These are phyloP conservation scores for Ehretia macrophylla DNA, from an alignment of 257 asterid species.

Conservation along the genomic window DNA sequence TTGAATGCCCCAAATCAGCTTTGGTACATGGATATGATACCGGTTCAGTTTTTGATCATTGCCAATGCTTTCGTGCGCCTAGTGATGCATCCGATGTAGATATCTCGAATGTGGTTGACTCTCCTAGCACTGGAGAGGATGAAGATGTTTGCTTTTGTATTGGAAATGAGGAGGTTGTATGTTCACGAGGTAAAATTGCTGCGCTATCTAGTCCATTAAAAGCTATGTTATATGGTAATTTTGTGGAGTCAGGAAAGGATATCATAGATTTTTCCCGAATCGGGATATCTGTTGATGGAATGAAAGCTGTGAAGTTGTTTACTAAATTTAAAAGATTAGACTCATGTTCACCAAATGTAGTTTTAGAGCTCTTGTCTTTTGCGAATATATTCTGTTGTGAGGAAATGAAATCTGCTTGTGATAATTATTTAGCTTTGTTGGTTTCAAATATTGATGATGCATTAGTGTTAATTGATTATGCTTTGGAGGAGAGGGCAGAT, in stretches of 20 bases:
- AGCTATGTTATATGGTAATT: constrained; percentile 40
- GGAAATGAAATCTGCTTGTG: constrained; percentile 43
- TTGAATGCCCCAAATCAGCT: constrained; percentile 48
- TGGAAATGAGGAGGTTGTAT: constrained; percentile 31
- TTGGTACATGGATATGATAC: constrained; percentile 36
- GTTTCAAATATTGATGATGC: constrained; percentile 43
- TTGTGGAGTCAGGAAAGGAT: constrained; percentile 34
- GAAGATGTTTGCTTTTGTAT: constrained; percentile 32
- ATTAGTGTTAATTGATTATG: constrained; percentile 42
- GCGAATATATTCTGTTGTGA: constrained; percentile 53
- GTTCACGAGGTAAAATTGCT: constrained; percentile 41
- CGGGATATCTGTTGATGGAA: constrained; percentile 43
- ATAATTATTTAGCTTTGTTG: constrained; percentile 34
- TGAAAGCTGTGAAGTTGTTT: constrained; percentile 33
- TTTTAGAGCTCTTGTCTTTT: constrained; percentile 39
- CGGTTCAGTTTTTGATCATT: constrained; percentile 32
- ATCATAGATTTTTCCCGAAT: constrained; percentile 37
- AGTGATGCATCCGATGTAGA: constrained; percentile 5
- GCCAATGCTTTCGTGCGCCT: constrained; percentile 23
- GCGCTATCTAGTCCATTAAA: constrained; percentile 41
- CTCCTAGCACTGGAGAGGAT: constrained; percentile 13
- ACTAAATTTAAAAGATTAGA: constrained; percentile 32
- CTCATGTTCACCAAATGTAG: constrained; percentile 26
- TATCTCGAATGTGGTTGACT: constrained; percentile 15
- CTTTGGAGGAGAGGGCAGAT: constrained; percentile 44